Evolutionary conservation across 2,329 filamentous ascomycete genomes (phyloP).

Genomic region (Thielaviopsis musarum): DNA sequence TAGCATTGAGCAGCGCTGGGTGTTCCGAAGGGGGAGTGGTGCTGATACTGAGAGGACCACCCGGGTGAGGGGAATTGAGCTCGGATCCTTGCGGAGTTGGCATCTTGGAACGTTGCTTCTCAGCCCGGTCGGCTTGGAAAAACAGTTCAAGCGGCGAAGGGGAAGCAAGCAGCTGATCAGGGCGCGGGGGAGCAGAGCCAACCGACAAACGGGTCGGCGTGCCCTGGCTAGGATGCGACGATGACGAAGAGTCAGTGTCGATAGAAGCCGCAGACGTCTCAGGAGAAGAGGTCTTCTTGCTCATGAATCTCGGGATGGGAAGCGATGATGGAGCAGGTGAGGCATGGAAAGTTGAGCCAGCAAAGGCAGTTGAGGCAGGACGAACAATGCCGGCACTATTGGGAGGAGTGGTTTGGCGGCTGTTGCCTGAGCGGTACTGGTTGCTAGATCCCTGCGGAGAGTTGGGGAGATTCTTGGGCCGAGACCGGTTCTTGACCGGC

Average conservation of each 20-base stretch:
- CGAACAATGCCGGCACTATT: conserved; percentile 7
- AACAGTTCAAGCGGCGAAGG: conserved; percentile 78
- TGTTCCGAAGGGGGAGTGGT: conserved; percentile 6
- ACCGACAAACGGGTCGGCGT: conserved; percentile 3
- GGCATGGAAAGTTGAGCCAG: conserved; percentile 85
- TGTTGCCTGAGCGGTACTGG: conserved; percentile 24
- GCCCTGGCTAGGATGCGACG: neutral
- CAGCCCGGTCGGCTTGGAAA: conserved; percentile 72
- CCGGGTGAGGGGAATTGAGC: neutral
- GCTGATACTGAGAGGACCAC: neutral
- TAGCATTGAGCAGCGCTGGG: conserved; percentile 2
- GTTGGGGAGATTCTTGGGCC: conserved; percentile 14
- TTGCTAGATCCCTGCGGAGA: conserved; percentile 29
- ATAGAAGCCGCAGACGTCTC: conserved; percentile 18
- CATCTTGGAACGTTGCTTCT: conserved; percentile 39
- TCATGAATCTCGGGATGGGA: conserved; percentile 75
- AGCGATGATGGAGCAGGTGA: conserved; percentile 82
- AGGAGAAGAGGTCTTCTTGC: conserved; percentile 31
- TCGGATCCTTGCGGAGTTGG: neutral
- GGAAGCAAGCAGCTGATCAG: conserved; percentile 17
- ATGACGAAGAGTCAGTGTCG: neutral
- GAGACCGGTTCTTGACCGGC: conserved; percentile 14
- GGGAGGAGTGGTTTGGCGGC: conserved; percentile 10
- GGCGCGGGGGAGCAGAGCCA: neutral
- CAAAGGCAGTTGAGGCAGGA: conserved; percentile 47